Evolutionary conservation across 1,284 basidiomycete species (phyloP), one percentile per base, ranked within the genome.

Genomic region (Polyporus tsugae): DNA sequence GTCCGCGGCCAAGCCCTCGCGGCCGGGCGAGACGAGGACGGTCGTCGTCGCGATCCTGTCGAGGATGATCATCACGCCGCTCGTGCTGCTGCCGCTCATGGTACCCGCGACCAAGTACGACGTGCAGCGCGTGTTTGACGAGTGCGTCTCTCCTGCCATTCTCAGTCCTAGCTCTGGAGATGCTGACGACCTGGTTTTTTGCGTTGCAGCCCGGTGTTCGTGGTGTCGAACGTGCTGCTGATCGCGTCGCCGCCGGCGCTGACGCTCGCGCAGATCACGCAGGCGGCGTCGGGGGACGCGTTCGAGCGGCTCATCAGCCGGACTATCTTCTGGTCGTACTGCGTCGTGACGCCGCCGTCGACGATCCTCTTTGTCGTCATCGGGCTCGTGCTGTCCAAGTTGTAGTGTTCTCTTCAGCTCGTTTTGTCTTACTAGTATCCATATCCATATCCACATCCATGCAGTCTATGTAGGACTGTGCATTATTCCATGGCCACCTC

Each of bases 271-370:
- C 93, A 97, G 85, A 95, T 97, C 76, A 96, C 95, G 1, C 93
- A 95, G 80, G 93, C 93, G 4, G 93, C 90, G 2, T 92, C 91
- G 0, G 94, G 94, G 11, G 94, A 95, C 76, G 92, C 94, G 0
- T 97, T 98, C 77, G 96, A 98, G 80, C 85, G 95, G 6, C 86
- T 98, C 61, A 95, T 98, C 76, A 92, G 89, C 69, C 83, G 89
- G 35, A 94, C 93, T 0, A 90, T 95, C 63, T 95, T 94, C 78
- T 94, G 93, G 93, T 84, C 89, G 3, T 95, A 94, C 74, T 93
- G 91, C 76, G 82, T 95, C 33, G 83, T 96, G 64, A 96, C 95
- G 0, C 94, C 95, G 3, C 93, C 93, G 2, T 84, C 91, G 39
- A 94, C 91, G 60, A 89, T 95, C 67, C 75, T 86, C 22, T 92